Conservation (phyloP, 1,284 basidiomycete genomes). For the Ustilago lituana region DNA sequence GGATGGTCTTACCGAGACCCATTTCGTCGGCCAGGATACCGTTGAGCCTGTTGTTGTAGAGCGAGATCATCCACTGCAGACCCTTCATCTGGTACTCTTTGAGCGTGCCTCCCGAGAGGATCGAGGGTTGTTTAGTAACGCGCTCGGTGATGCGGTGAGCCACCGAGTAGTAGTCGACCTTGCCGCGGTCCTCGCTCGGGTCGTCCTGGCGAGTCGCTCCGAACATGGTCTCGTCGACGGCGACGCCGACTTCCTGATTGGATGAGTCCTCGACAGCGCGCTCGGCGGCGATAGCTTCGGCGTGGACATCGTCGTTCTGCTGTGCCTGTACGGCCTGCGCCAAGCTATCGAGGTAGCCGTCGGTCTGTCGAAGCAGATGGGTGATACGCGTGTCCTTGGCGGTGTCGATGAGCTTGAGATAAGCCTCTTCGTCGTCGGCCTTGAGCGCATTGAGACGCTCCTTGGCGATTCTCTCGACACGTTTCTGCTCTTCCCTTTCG, state of each 20-base stretch:
- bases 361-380: slow-evolving; percentile 92
- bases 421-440: slow-evolving; percentile 98
- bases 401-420: slow-evolving; percentile 98
- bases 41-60: slow-evolving; percentile 67
- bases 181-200: slow-evolving; percentile 73
- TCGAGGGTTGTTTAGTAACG: slow-evolving; percentile 80
- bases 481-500: slow-evolving; percentile 72
- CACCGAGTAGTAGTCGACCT: slow-evolving; percentile 96
- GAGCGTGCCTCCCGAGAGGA: slow-evolving; percentile 73
- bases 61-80: slow-evolving; percentile 67
- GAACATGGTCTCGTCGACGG: slow-evolving; percentile 86
- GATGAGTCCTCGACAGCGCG: slow-evolving; percentile 44
- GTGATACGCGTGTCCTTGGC: slow-evolving; percentile 99
- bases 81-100: slow-evolving; percentile 68
- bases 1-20: slow-evolving; percentile 68
- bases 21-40: slow-evolving; percentile 67
- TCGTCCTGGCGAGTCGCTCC: slow-evolving; percentile 79
- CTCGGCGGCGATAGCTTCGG: slow-evolving; percentile 62
- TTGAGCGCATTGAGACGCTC: slow-evolving; percentile 98
- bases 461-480: slow-evolving; percentile 94
- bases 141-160: slow-evolving; percentile 93
- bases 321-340: slow-evolving; percentile 94
- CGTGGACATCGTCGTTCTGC: slow-evolving; percentile 77
- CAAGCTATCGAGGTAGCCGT: slow-evolving; percentile 91
- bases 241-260: slow-evolving; percentile 62